These are phyloP conservation scores for Hemisphaericaspora nanyangensis DNA, from an alignment of 805 yeast species.

Conservation along the genomic window DNA sequence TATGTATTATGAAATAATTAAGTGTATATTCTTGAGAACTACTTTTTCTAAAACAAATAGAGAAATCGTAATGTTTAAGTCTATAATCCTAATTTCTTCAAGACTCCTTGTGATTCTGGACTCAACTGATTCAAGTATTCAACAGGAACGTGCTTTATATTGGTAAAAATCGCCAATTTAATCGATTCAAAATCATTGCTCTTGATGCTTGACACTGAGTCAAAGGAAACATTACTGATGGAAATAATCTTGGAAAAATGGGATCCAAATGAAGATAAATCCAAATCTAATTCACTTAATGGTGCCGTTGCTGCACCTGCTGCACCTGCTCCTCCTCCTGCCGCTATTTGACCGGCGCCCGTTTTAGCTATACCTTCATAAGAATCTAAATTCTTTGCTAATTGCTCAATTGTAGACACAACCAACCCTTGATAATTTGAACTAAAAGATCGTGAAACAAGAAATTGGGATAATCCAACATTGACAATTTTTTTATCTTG, in stretches of 20 bases:
- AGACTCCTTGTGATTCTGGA: conserved; percentile 3
- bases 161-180: conserved; percentile 21
- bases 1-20: too few species aligned
- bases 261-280: conserved; percentile 74
- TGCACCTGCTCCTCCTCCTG: conserved; percentile 6
- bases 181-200: conserved; percentile 30
- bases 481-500: conserved; percentile 53
- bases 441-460: conserved; percentile 16
- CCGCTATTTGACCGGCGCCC: conserved; percentile 2
- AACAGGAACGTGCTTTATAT: conserved; percentile 23
- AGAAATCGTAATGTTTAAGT: too few species aligned
- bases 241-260: conserved; percentile 71
- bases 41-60: too few species aligned
- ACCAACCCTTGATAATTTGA: conserved; percentile 20
- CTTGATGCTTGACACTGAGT: conserved; percentile 60
- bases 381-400: conserved; percentile 24
- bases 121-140: conserved; percentile 24
- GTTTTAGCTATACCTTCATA: conserved; percentile 26
- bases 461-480: conserved; percentile 46
- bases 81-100: conserved; percentile 10
- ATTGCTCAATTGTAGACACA: conserved; percentile 28
- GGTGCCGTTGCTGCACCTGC: conserved; percentile 17
- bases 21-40: too few species aligned
- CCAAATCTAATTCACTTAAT: conserved; percentile 49
- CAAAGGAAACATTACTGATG: conserved; percentile 57